Conservation (phyloP, 2,329 filamentous ascomycete species). For the Ceratocystis papillata region DNA sequence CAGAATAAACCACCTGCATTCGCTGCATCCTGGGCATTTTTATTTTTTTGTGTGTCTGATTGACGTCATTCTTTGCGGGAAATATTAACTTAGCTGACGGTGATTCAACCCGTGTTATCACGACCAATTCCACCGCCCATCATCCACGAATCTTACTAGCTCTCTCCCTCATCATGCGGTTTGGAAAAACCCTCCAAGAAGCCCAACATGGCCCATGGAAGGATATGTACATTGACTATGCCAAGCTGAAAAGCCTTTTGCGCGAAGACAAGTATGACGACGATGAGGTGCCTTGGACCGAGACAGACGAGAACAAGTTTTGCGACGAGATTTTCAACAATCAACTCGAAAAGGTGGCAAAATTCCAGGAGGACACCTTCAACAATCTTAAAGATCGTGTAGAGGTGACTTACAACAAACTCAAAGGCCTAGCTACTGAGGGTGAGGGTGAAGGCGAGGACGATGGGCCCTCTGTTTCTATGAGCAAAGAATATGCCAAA, state of each 20-base stretch:
- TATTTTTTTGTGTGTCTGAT: neutral
- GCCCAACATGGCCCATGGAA: slow-evolving; percentile 81
- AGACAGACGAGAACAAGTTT: slow-evolving; percentile 85
- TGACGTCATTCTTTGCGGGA: neutral
- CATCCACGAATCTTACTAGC: neutral
- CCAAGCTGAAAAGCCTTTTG: slow-evolving; percentile 79
- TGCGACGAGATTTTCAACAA: slow-evolving; percentile 91
- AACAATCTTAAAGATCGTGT: slow-evolving; percentile 44
- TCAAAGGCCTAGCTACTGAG: slow-evolving; percentile 68
- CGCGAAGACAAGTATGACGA: slow-evolving; percentile 60
- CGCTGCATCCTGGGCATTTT: neutral
- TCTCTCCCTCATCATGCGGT: slow-evolving; percentile 56
- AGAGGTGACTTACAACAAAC: slow-evolving; percentile 52
- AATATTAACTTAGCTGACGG: neutral
- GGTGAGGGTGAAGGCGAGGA: slow-evolving; percentile 42
- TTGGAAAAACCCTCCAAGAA: slow-evolving; percentile 75
- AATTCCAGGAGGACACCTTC: slow-evolving; percentile 75
- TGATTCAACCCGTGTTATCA: neutral
- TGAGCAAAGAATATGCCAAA: slow-evolving; percentile 45
- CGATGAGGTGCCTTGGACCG: slow-evolving; percentile 67
- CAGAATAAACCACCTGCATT: neutral
- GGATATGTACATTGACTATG: slow-evolving; percentile 89
- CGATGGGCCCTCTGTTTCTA: slow-evolving; percentile 34
- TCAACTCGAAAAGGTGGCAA: slow-evolving; percentile 87
- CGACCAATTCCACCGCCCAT: neutral